phyloP scores from a whole-genome alignment of 2,329 filamentous ascomycete species.

The Tolypocladium tropicale region DNA sequence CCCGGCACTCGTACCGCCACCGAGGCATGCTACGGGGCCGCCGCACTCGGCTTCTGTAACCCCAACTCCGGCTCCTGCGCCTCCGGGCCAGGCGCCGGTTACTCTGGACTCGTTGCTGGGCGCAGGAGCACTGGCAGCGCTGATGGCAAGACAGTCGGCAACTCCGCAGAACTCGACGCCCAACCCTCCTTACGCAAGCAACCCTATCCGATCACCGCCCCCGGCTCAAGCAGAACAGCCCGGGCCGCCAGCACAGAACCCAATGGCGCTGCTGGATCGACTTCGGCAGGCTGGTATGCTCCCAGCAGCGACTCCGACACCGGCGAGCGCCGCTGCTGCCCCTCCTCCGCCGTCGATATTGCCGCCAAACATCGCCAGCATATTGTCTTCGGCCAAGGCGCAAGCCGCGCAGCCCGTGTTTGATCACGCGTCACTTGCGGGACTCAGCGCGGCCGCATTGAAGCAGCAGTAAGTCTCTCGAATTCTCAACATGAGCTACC shows the following conservation, averaged over 20 bases:
- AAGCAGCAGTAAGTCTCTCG: slow-evolving; percentile 53
- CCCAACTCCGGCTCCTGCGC: slow-evolving; percentile 19
- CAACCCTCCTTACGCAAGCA: slow-evolving; percentile 22
- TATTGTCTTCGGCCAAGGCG: slow-evolving; percentile 22
- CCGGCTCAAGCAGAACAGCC: slow-evolving; percentile 28
- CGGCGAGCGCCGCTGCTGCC: slow-evolving; percentile 15
- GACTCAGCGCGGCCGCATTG: slow-evolving; percentile 57
- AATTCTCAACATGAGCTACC: not conserved
- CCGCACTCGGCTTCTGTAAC: slow-evolving; percentile 24
- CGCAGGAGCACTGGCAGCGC: slow-evolving; percentile 46
- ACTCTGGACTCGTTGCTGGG: slow-evolving; percentile 51
- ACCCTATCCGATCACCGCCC: slow-evolving; percentile 40
- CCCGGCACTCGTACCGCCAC: slow-evolving; percentile 23
- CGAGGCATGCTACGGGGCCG: slow-evolving; percentile 20
- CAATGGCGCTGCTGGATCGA: slow-evolving; percentile 54
- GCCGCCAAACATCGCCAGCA: slow-evolving; percentile 24
- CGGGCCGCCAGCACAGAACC: slow-evolving; percentile 25
- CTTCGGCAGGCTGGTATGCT: slow-evolving; percentile 61
- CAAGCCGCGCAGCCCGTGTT: slow-evolving; percentile 6
- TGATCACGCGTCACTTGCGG: slow-evolving; percentile 16
- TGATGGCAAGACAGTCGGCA: slow-evolving; percentile 44
- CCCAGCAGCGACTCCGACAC: slow-evolving; percentile 30
- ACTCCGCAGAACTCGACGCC: slow-evolving; percentile 38
- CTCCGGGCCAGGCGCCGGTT: slow-evolving; percentile 23
- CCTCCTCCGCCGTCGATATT: slow-evolving; percentile 19